Evolutionary conservation across 2,329 filamentous ascomycete species (phyloP).

Genomic region (Neocucurbitaria cava): DNA sequence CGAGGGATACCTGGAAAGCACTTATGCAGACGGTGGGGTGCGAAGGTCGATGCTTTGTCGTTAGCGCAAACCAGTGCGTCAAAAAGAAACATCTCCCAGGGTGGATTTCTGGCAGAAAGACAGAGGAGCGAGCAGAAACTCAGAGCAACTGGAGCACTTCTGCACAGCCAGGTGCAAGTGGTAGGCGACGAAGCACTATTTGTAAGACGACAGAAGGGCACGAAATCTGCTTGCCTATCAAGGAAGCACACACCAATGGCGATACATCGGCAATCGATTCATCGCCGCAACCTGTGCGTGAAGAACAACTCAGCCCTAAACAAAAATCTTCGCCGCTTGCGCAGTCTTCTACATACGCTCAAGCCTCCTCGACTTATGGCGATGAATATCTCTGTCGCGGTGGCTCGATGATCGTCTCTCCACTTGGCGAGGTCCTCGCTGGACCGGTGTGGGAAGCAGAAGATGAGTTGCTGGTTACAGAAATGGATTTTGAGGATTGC

Average conservation of each 20-base stretch:
- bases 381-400: conserved; percentile 71
- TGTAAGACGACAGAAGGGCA: conserved; percentile 51
- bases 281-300: conserved; percentile 13
- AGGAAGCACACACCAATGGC: conserved; percentile 17
- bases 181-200: conserved; percentile 50
- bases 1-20: conserved; percentile 79
- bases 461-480: conserved; percentile 69
- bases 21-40: conserved; percentile 82
- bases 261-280: conserved; percentile 33
- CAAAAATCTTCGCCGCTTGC: conserved; percentile 15
- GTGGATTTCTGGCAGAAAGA: conserved; percentile 57
- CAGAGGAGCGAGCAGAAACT: conserved; percentile 2
- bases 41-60: conserved; percentile 84
- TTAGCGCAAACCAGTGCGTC: conserved; percentile 85
- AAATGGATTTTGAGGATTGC: conserved; percentile 89
- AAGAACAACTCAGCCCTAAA: conserved; percentile 25
- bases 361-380: conserved; percentile 14
- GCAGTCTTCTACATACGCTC: conserved; percentile 2
- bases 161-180: conserved; percentile 11
- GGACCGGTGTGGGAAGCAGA: conserved; percentile 85
- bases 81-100: conserved; percentile 63
- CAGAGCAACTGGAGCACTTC: conserved; percentile 1
- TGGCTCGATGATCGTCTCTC: conserved; percentile 82
- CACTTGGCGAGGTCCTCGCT: conserved; percentile 78
- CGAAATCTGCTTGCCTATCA: conserved; percentile 55